Base-by-base conservation (phyloP, 148 eudicot genomes). In the Chenopodium suecicum region DNA sequence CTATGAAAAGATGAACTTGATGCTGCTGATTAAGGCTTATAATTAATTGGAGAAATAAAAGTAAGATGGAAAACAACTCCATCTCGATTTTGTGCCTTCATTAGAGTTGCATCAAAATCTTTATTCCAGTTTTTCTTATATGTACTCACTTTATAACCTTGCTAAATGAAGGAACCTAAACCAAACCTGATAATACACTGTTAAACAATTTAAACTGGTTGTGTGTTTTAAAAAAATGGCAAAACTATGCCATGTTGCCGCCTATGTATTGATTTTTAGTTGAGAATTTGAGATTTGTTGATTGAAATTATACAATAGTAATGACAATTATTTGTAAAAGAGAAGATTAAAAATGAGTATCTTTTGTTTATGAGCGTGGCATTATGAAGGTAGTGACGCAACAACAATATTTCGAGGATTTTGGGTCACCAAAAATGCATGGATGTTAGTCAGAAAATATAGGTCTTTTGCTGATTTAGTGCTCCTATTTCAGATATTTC, bases 1-100 rank as follows among this genome's bases (percentile, higher is more conserved):
- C 34, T 41, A 41, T 71, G 52, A 34, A 79, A 52, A 68, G 48
- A 56, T 52, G 76, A 54, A 54, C 54, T 77, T 41, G 79, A 27
- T 32, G 14, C 27, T 29, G 68, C 29, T 14, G 54, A 58, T n/a
- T 25, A 9, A 44, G 54, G 32, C 29, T 41, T 37, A 22, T 10
- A 77, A 76, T 20, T 19, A 58, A 60, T 19, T 56, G 68, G 46
- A 75, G 65, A 75, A 34, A 76, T 19, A 27, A 29, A 29, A 52
- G 14, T 32, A 58, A 23, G 47, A 76, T 56, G 67, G 41, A 32
- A 58, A 76, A 16, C 22, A 75, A 76, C 76, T 11, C 58, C 76
- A 48, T 48, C 29, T 25, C 31, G 60, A 73, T 73, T 73, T 73
- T 73, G 25, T 41, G 74, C 74, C 50, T 19, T 17, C 16, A 52